phyloP scores from a whole-genome alignment of 805 yeast genomes.

The Hemisphaericaspora nanyangensis region DNA sequence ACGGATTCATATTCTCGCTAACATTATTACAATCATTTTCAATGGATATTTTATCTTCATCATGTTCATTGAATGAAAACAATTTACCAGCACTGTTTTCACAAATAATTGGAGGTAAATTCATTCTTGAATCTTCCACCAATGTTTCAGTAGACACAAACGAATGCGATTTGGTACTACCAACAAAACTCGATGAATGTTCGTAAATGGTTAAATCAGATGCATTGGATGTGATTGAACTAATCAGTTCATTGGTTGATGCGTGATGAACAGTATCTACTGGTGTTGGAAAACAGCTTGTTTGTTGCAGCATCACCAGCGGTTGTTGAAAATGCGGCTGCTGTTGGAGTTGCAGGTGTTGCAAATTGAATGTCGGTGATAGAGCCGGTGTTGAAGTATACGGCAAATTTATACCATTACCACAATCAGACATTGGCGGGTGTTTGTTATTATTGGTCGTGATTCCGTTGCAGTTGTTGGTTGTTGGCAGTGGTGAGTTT shows the following conservation, averaged over 20 bases:
- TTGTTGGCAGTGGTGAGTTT: neutral
- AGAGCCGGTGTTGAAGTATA: neutral
- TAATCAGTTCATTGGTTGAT: constrained; percentile 19
- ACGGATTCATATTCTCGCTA: neutral
- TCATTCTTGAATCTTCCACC: constrained; percentile 19
- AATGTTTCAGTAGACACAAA: constrained; percentile 28
- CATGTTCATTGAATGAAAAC: constrained; percentile 8
- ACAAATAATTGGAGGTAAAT: constrained; percentile 8
- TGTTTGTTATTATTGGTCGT: too few relatives aligned
- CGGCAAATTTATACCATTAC: too few relatives aligned
- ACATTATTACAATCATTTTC: too few relatives aligned
- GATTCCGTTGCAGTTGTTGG: neutral
- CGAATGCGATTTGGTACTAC: constrained; percentile 4
- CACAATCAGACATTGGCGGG: too few relatives aligned
- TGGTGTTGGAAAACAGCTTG: too few relatives aligned
- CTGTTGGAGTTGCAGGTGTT: neutral
- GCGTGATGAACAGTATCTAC: too few relatives aligned
- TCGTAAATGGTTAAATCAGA: constrained; percentile 18
- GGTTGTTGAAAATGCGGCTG: neutral
- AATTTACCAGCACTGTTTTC: constrained; percentile 4
- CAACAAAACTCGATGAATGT: neutral
- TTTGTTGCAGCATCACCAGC: too few relatives aligned
- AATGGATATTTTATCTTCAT: constrained; percentile 2
- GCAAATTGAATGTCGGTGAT: neutral
- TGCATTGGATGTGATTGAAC: constrained; percentile 27